Evolutionary conservation across 73 alveolate species (phyloP), one percentile per base, ranked within the genome.

Genomic region (Tetrahymena borealis): DNA sequence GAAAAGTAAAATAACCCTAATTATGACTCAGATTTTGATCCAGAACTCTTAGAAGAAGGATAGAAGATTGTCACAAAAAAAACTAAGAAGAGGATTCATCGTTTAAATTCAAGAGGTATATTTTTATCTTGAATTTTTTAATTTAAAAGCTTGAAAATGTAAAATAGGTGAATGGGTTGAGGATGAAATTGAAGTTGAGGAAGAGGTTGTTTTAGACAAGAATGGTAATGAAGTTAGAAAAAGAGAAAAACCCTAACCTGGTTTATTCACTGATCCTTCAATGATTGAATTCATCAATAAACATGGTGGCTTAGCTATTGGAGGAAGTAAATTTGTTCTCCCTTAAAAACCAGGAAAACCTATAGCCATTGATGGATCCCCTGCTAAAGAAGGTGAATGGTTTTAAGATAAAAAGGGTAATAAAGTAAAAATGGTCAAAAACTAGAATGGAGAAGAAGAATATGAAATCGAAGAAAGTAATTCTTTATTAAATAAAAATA

Each of bases 241-340:
- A 93, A 93, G 91, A 40, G 91, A 77, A 85, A 93, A 90, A 33
- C 95, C 95, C 8, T 41, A 79, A 10, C 39, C 78, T 31, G 79
- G 90, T 79, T 78, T 79, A 32, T 85, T 79, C 36, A 79, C 95
- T 12, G 91, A 93, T 33, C 38, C 90, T 20, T 39, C 95, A 7
- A 79, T 79, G 91, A 39, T 60, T 20, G 85, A 93, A 85, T 93
- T 93, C 78, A 39, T 93, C n/a, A 92, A 93, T 7, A 40, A 78
- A 90, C 91, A 60, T 85, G 95, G 95, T 39, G 95, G 95, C 11
- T 93, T 93, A 79, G 95, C 95, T 11, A 39, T 93, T 85, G 95
- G 95, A 1, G 95, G 95, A 7, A 85, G 93, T 32, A 93, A 93
- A 85, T 79, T 93, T 85, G 38, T 78, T 33, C 90, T 93, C 31